These are phyloP conservation scores for Phialophora macrospora DNA, from an alignment of 2,329 filamentous ascomycete genomes.

Conservation along the genomic window DNA sequence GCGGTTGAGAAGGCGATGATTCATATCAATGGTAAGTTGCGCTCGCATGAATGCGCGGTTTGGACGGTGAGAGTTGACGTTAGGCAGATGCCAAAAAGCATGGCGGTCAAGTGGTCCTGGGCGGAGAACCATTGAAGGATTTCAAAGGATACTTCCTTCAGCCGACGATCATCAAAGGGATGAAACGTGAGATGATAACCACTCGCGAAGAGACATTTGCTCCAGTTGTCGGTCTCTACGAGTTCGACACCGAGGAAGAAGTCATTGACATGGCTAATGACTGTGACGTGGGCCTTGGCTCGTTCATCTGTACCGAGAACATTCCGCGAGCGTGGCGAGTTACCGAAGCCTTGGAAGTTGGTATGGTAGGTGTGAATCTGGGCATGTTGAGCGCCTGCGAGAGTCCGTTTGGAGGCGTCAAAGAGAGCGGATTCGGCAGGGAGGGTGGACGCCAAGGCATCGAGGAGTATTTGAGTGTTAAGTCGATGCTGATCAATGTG, in stretches of 20 bases:
- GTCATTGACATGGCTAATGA: conserved; percentile 62
- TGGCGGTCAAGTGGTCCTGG: conserved; percentile 41
- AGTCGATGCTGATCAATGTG: conserved; percentile 39
- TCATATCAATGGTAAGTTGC: conserved; percentile 37
- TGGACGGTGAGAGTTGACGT: conserved; percentile 14
- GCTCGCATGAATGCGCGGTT: background rate
- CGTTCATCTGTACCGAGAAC: conserved; percentile 60
- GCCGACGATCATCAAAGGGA: conserved; percentile 39
- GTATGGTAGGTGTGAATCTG: conserved; percentile 74
- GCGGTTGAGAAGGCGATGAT: conserved; percentile 39
- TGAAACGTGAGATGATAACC: conserved; percentile 39
- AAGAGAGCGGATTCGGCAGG: conserved; percentile 54
- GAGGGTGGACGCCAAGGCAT: conserved; percentile 58
- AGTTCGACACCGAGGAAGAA: conserved; percentile 62
- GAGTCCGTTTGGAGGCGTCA: conserved; percentile 40
- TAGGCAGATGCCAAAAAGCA: conserved; percentile 40
- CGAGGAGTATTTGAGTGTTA: conserved; percentile 40
- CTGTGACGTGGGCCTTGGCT: conserved; percentile 59
- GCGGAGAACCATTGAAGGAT: conserved; percentile 35
- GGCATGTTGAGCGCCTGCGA: conserved; percentile 40
- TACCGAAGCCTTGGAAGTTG: conserved; percentile 74
- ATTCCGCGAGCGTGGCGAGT: conserved; percentile 64
- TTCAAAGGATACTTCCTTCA: conserved; percentile 48
- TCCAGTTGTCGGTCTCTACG: conserved; percentile 43
- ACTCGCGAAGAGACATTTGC: conserved; percentile 67